These are phyloP conservation scores for Cornus controversa DNA, from an alignment of 148 eudicot species.

Conservation along the genomic window DNA sequence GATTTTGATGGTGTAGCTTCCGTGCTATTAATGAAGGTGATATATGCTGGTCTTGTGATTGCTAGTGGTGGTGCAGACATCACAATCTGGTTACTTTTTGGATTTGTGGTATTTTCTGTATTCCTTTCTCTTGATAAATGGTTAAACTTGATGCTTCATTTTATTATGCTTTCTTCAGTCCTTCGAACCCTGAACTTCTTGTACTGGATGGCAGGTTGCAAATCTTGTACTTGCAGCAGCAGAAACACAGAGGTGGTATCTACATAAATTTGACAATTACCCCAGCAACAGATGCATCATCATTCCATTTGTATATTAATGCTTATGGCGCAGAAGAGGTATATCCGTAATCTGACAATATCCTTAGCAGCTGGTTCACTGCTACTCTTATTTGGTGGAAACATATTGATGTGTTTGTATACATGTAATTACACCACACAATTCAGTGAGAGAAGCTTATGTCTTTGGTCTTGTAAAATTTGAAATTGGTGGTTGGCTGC, in stretches of 20 bases:
- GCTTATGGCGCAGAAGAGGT: neutral
- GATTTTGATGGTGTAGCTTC: neutral
- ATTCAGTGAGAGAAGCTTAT: neutral
- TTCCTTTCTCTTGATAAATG: neutral
- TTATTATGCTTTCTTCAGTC: too few species aligned
- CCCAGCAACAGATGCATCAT: constrained; percentile 60
- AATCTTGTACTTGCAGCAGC: constrained; percentile 82
- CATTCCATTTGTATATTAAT: constrained; percentile 59
- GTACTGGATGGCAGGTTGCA: constrained; percentile 52
- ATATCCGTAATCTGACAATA: neutral
- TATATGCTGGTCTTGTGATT: constrained; percentile 78
- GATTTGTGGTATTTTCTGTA: constrained; percentile 64
- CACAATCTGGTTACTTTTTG: constrained; percentile 81
- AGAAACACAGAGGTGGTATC: constrained; percentile 93
- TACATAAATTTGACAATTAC: constrained; percentile 71
- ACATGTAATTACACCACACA: neutral
- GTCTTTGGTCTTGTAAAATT: neutral
- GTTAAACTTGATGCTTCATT: neutral
- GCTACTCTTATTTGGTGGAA: neutral
- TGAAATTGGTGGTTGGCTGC: neutral
- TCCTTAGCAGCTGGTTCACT: neutral
- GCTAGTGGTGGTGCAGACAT: constrained; percentile 74
- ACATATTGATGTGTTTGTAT: neutral
- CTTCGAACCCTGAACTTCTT: neutral
- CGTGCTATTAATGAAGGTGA: constrained; percentile 51